Evolutionary conservation across 1,284 basidiomycete genomes (phyloP).

Genomic region (Leccinum ponderosum): DNA sequence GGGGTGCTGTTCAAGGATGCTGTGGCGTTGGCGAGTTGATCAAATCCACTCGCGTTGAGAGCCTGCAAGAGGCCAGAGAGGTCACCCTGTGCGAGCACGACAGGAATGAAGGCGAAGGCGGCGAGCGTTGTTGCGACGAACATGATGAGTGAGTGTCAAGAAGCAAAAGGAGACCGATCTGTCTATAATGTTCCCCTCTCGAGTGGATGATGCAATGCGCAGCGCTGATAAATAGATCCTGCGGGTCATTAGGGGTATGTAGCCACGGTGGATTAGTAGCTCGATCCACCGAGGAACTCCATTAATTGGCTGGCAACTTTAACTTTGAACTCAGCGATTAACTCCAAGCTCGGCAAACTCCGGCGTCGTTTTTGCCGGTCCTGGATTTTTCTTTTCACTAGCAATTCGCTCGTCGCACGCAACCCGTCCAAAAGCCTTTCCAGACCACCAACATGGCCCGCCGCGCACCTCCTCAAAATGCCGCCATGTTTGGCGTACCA

Average conservation of each 20-base stretch:
- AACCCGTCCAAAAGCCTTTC: neutral
- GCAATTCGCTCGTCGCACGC: neutral
- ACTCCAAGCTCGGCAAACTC: conserved; percentile 15
- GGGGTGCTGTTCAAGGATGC: conserved; percentile 42
- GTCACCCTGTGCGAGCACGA: conserved; percentile 24
- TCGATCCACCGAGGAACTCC: neutral
- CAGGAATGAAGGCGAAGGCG: conserved; percentile 14
- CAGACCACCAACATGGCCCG: conserved; percentile 55
- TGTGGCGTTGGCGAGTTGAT: conserved; percentile 38
- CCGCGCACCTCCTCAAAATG: conserved; percentile 55
- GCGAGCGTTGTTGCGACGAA: conserved; percentile 10
- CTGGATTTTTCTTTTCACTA: neutral
- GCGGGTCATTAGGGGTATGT: conserved; percentile 2
- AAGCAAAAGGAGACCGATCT: neutral
- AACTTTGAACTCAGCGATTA: conserved; percentile 5
- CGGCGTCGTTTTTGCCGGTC: conserved; percentile 2
- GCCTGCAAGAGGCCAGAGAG: conserved; percentile 36
- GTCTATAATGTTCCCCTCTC: neutral
- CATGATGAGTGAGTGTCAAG: conserved; percentile 18
- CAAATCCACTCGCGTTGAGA: conserved; percentile 40
- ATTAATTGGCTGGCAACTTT: neutral
- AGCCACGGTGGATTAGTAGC: neutral
- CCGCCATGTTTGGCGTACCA: conserved; percentile 52
- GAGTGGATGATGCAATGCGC: conserved; percentile 33
- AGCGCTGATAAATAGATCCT: conserved; percentile 6